Base-by-base conservation (phyloP, 352 stramenopile species). In the Pythium apleroticum region DNA sequence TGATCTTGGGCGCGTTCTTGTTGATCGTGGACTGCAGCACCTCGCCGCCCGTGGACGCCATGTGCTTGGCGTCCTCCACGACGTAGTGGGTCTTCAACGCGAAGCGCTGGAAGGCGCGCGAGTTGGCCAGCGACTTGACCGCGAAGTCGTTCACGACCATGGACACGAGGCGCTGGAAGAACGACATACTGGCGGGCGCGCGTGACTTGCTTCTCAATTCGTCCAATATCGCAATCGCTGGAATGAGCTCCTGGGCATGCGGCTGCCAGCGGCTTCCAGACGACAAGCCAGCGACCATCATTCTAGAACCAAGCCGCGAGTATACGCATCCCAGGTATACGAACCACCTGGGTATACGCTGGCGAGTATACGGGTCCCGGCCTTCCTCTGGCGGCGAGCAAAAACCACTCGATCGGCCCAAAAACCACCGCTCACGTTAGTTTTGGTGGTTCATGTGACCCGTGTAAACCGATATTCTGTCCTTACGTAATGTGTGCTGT, bases 71-170 rank as follows among this genome's bases (percentile, higher is more conserved):
- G 67, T 93, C 81, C 66, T 92, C 75, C 31, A 95, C 79, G 73
- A 81, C 77, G 71, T 91, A 86, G 74, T 95, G 86, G 46, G 86
- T 95, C 75, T 91, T 91, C 54, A 95, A 72, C 30, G 86, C 86
- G 71, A 95, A 93, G 17, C 82, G 81, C 74, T 95, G 86, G 73
- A 95, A 95, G 37, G 84, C 63, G 63, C 81, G 82, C 65, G 80
- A 91, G 77, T 93, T 91, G 25, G 80, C 73, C 33, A 95, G 76
- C 52, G 86, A 72, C 80, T 95, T 95, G 24, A 95, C 84, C 19
- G 86, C 86, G 56, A 91, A 81, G 69, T 95, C 86, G 71, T 95
- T 95, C 55, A 95, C 73, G 46, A 95, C 79, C 69, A 91, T 89
- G 12, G 77, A 88, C 59, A 93, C 72, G 35, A 91, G 71, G 46